Base-by-base conservation (phyloP, 1,284 basidiomycete species). In the Microbotryomycetes sp. region DNA sequence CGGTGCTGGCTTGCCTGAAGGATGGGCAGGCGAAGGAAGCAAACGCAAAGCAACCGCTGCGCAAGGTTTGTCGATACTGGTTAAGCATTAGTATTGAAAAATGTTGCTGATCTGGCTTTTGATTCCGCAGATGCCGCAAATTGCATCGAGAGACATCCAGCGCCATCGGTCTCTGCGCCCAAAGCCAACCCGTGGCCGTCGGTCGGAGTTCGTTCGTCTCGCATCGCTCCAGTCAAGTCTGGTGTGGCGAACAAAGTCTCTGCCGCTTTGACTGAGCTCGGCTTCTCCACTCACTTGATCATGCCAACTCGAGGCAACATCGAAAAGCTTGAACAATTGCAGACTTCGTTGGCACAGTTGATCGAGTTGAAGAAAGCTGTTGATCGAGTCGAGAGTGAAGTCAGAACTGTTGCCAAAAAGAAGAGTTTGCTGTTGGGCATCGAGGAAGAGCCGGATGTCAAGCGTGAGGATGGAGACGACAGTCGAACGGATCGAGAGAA, bases 301-400 rank as follows among this genome's bases (percentile, higher is more conserved):
- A 94, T 96, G 90, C 92, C 92, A 16, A 94, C 92, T 2, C 81
- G 84, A 32, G 83, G 85, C 29, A 94, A 90, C 67, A 79, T 86
- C 56, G 80, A 82, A 54, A 83, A 82, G 65, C 79, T 91, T 36
- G 90, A 93, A 65, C 78, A 80, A 4, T 76, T 96, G 16, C 73
- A 93, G 30, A 83, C 85, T 4, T 84, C 88, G 1, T 83, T 88
- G 0, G 81, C 81, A 3, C 79, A 83, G 19, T 76, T 96, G 68
- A 80, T 93, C 16, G 92, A 97, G 68, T 86, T 86, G 67, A 96
- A 94, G 80, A 86, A 88, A 70, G 79, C 85, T n/a, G 82, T 89
- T 25, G 92, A 96, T 74, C 84, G 86, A 70, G 82, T 87, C 7
- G 88, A 92, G 31, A 86, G 87, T 72, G 92, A 97, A 70, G 83